phyloP scores from a whole-genome alignment of 1,284 basidiomycete species.

The Vanrija pseudolonga region DNA sequence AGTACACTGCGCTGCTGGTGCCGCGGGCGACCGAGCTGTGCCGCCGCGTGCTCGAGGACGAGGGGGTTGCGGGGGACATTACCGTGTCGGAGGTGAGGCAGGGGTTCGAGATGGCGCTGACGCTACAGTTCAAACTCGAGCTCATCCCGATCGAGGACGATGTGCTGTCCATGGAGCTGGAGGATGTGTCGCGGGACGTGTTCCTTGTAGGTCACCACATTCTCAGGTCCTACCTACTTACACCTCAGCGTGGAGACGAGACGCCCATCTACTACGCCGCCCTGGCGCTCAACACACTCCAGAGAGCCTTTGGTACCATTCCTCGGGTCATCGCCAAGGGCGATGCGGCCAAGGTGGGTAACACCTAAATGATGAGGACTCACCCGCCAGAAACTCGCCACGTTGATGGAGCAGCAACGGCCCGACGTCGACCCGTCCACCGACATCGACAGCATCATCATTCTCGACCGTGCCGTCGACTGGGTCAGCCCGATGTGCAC shows the following conservation, averaged over 20 bases:
- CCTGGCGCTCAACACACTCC: conserved; percentile 78
- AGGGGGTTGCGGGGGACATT: conserved; percentile 86
- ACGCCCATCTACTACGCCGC: conserved; percentile 83
- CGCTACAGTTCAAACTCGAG: conserved; percentile 72
- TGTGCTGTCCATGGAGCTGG: conserved; percentile 80
- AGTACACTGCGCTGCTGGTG: conserved; percentile 84
- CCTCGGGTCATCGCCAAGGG: conserved; percentile 93
- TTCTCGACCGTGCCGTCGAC: conserved; percentile 88
- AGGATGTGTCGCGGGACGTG: conserved; percentile 75
- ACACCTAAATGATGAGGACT: no score
- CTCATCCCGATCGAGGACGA: conserved; percentile 88
- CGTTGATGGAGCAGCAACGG: conserved; percentile 63
- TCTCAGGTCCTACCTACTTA: not conserved
- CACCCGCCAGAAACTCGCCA: conserved; percentile 63
- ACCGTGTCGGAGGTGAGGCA: conserved; percentile 61
- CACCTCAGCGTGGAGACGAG: conserved; percentile 80
- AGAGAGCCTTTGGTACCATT: conserved; percentile 82
- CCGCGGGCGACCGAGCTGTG: conserved; percentile 84
- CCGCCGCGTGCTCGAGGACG: conserved; percentile 76
- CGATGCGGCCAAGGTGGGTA: conserved; percentile 59
- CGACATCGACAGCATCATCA: conserved; percentile 78
- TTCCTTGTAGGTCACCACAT: conserved; percentile 61
- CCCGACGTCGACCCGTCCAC: conserved; percentile 45
- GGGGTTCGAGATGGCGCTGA: not conserved
- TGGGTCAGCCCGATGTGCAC: conserved; percentile 94